A percentile compares a stretch with the other conserved stretches of the same genome.
phyloP scores from a whole-genome alignment of 352 stramenopile species.

The Pythium pyrilobum region DNA sequence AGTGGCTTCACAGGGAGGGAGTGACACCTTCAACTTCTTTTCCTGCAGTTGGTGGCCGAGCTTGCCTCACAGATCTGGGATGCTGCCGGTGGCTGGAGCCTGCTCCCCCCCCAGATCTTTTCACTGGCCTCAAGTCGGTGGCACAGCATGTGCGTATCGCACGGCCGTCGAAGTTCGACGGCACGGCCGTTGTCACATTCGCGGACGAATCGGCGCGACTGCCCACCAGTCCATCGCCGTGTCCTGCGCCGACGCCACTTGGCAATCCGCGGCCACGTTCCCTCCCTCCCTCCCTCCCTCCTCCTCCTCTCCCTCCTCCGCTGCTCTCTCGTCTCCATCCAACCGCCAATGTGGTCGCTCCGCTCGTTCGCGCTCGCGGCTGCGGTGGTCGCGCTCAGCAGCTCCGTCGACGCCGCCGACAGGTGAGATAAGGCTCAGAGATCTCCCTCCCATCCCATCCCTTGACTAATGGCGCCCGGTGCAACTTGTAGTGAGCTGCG shows the following conservation, averaged over 20 bases:
- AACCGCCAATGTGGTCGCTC: conserved; percentile 5
- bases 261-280: background rate
- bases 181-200: background rate
- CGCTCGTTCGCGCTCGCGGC: conserved; percentile 3
- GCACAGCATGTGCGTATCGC: background rate
- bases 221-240: background rate
- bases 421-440: background rate
- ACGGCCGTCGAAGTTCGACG: too few species aligned
- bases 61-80: background rate
- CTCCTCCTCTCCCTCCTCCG: background rate
- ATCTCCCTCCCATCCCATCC: background rate
- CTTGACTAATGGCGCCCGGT: too few species aligned
- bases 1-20: background rate
- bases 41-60: conserved; percentile 1
- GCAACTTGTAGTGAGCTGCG: conserved; percentile 63
- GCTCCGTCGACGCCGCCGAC: background rate
- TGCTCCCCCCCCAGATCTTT: background rate
- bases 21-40: conserved; percentile 13
- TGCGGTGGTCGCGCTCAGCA: background rate
- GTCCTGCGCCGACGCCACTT: background rate
- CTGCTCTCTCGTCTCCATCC: background rate
- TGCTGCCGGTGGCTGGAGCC: background rate
- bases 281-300: background rate
- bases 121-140: background rate
- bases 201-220: background rate